These are phyloP conservation scores for Cyberlindnera xylosilytica DNA, from an alignment of 805 yeast genomes.

Conservation along the genomic window DNA sequence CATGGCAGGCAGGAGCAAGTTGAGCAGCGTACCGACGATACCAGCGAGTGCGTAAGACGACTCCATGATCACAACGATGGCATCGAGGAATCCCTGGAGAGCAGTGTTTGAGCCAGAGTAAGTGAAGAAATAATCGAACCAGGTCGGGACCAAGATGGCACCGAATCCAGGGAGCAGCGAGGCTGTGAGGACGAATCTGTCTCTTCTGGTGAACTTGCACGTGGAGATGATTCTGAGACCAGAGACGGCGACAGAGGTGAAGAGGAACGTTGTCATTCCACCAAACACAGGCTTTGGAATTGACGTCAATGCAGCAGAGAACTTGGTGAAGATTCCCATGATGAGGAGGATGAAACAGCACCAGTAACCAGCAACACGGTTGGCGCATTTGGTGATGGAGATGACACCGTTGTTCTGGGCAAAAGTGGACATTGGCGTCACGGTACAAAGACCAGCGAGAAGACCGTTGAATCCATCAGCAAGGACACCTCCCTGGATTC, in stretches of 20 bases:
- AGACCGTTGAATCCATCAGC: slow-evolving; percentile 85
- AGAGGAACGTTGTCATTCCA: slow-evolving; percentile 81
- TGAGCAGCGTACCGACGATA: slow-evolving; percentile 56
- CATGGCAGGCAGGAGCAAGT: slow-evolving; percentile 57
- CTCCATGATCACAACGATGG: slow-evolving; percentile 66
- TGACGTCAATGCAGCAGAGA: slow-evolving; percentile 83
- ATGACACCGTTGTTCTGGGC: slow-evolving; percentile 96
- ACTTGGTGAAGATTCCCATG: slow-evolving; percentile 86
- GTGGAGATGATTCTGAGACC: slow-evolving; percentile 63
- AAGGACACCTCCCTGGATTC: slow-evolving; percentile 90
- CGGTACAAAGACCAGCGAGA: slow-evolving; percentile 73
- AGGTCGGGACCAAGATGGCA: slow-evolving; percentile 57
- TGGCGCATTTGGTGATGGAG: slow-evolving; percentile 87
- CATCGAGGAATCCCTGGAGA: slow-evolving; percentile 60
- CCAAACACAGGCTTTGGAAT: slow-evolving; percentile 81
- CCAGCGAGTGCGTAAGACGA: slow-evolving; percentile 74
- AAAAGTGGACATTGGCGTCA: slow-evolving; percentile 86
- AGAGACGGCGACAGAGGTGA: slow-evolving; percentile 73
- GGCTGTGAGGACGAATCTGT: slow-evolving; percentile 68
- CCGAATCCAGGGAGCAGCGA: slow-evolving; percentile 66
- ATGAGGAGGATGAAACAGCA: slow-evolving; percentile 73
- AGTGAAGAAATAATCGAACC: slow-evolving; percentile 65
- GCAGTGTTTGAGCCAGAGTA: slow-evolving; percentile 59
- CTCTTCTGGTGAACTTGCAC: slow-evolving; percentile 59
- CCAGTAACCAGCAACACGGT: slow-evolving; percentile 76